Evolutionary conservation across 164 flowering plant genomes (phyloP), one percentile per base, ranked within the genome.

Genomic region (Cinnamomum chago): DNA sequence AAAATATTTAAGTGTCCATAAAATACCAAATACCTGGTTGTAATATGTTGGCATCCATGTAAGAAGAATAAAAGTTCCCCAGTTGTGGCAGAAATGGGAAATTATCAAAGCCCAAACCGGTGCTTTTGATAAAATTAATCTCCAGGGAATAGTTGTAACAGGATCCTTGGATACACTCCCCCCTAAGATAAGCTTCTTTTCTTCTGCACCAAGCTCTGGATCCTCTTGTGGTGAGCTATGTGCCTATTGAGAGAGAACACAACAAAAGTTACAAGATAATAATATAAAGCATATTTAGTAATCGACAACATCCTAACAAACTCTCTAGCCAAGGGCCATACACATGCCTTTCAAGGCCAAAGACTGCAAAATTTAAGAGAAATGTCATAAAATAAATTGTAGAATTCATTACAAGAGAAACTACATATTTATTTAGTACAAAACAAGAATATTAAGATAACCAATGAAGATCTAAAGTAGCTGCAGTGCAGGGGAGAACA

Each of bases 41-140:
- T 95, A 95, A 82, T 95, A 95, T 10, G 99, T 95, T 6, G 99
- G 99, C 99, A 95, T 95, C 99, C 99, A 95, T 62, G 99, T 95
- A 55, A 95, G 84, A 76, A 95, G 94, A 78, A 95, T 95, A 83
- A 95, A 95, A 28, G 99, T 95, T 72, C 99, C 99, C 98, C 99
- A 95, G 76, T 95, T 95, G 79, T 95, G 99, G 79, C 99, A 95
- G 78, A 95, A 95, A 81, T 95, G 99, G 80, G 98, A 93, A 79
- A 95, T 81, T 30, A 95, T 93, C 70, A 95, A 87, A 79, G 99
- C 99, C 99, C 99, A 95, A 65, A 95, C 99, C 64, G 99, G 94
- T 64, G 90, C 82, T 77, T 95, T 95, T 5, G 99, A 92, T 75
- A 93, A 82, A 82, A 95, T 95, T 76, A 89, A 77, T 76, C 86